These are phyloP conservation scores for Abrus precatorius DNA, from an alignment of 306 rosid genomes.

Conservation along the genomic window DNA sequence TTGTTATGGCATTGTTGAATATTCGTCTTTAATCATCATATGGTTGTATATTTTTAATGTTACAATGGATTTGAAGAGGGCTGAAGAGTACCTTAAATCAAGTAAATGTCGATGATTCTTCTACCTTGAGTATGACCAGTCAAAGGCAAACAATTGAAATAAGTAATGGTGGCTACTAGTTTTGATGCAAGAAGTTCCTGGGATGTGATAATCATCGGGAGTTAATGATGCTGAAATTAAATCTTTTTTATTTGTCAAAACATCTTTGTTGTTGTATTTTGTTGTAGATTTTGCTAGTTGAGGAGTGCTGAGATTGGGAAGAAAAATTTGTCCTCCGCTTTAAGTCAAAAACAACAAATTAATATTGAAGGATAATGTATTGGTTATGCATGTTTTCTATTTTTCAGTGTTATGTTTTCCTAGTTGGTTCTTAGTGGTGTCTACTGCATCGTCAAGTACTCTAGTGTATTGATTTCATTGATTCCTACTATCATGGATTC, in stretches of 20 bases:
- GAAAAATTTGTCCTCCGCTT: not conserved
- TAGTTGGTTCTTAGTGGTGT: not conserved
- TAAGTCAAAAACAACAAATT: constrained; percentile 3
- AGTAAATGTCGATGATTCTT: constrained; percentile 16
- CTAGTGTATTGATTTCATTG: not conserved
- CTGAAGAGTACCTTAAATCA: constrained; percentile 4
- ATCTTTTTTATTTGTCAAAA: not conserved
- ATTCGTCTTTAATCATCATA: not conserved
- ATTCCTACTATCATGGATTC: constrained; percentile 1
- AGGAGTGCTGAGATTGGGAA: constrained; percentile 11
- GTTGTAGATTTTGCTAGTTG: not conserved
- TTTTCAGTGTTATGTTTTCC: not conserved
- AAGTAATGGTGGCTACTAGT: constrained; percentile 2
- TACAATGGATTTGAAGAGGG: not conserved
- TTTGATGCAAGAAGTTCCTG: not conserved
- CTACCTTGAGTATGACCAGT: not conserved
- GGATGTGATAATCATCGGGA: not conserved
- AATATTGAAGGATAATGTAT: not conserved
- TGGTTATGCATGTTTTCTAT: constrained; percentile 9
- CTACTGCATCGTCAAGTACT: too few relatives aligned
- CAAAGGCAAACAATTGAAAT: not conserved
- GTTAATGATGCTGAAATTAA: not conserved
- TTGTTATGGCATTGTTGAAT: not conserved
- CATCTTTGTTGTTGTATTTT: not conserved
- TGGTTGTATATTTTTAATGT: constrained; percentile 15